Conservation (phyloP, 768 basidiomycete genomes). For the Porphyrellus cyaneotinctus region DNA sequence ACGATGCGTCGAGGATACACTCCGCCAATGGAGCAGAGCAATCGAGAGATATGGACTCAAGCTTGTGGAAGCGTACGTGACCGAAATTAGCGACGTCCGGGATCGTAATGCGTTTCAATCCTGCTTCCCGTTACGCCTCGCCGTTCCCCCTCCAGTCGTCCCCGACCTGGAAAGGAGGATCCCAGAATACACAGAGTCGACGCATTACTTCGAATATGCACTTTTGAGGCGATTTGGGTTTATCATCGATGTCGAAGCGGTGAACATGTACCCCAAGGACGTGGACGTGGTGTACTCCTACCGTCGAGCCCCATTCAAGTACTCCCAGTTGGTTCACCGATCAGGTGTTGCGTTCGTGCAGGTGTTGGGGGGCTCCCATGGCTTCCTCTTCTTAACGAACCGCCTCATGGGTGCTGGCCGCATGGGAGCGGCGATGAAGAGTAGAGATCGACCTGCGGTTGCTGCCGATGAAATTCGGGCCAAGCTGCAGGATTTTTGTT, state of each 20-base stretch:
- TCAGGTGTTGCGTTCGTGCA: conserved; percentile 89
- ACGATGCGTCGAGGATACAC: conserved; percentile 82
- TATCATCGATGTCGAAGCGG: conserved; percentile 80
- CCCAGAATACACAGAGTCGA: conserved; percentile 59
- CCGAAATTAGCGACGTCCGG: conserved; percentile 84
- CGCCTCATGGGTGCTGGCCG: conserved; percentile 72
- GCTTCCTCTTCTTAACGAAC: conserved; percentile 89
- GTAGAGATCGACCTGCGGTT: conserved; percentile 52
- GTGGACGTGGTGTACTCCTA: conserved; percentile 90
- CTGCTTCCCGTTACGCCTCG: conserved; percentile 79
- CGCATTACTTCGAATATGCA: conserved; percentile 78
- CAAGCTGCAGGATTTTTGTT: conserved; percentile 63
- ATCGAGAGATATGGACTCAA: conserved; percentile 89
- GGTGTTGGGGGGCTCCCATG: conserved; percentile 71
- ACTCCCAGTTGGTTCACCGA: conserved; percentile 91
- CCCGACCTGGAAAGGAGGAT: conserved; percentile 64
- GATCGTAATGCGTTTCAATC: conserved; percentile 88
- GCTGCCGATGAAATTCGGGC: conserved; percentile 60
- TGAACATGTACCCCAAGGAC: conserved; percentile 68
- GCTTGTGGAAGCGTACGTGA: conserved; percentile 91
- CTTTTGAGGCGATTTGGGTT: conserved; percentile 76
- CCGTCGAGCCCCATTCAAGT: conserved; percentile 67
- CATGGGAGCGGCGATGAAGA: conserved; percentile 51
- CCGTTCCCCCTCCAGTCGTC: conserved; percentile 66
- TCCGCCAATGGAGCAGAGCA: conserved; percentile 74